Percentiles rank a stretch among this genome's conserved stretches.
These are phyloP conservation scores for Aureobasidium sp. DNA, from an alignment of 2,329 filamentous ascomycete species.

Conservation along the genomic window DNA sequence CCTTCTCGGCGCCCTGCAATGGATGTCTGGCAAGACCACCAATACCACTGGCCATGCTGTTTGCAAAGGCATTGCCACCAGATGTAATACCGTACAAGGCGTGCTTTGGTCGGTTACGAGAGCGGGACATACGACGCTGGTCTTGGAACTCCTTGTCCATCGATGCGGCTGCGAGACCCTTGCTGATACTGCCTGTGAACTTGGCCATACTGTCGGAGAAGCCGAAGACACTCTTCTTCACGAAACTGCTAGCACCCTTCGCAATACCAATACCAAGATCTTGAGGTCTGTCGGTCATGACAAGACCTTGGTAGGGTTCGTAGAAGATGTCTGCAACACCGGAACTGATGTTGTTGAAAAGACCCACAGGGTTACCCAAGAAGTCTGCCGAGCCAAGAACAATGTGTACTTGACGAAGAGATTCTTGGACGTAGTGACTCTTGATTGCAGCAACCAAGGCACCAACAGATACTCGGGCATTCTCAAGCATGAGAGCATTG, in stretches of 20 bases:
- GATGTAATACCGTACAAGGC: conserved; percentile 93
- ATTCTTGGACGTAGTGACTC: conserved; percentile 95
- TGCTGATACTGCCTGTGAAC: conserved; percentile 93
- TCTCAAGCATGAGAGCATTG: conserved; percentile 90
- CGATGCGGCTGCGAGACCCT: conserved; percentile 88
- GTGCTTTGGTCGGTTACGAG: conserved; percentile 91
- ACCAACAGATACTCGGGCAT: conserved; percentile 80
- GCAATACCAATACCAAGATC: conserved; percentile 92
- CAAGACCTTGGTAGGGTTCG: conserved; percentile 95
- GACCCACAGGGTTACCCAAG: conserved; percentile 89
- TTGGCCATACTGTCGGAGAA: conserved; percentile 97
- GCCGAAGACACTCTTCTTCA: conserved; percentile 98
- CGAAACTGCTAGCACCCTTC: conserved; percentile 91
- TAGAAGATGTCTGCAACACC: conserved; percentile 98
- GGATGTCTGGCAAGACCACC: conserved; percentile 90
- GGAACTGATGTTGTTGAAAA: conserved; percentile 98
- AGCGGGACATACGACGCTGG: conserved; percentile 83
- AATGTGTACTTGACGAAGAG: conserved; percentile 91
- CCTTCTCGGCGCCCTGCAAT: conserved; percentile 89
- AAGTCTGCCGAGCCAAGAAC: conserved; percentile 96
- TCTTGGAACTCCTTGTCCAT: conserved; percentile 99
- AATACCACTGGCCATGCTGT: conserved; percentile 84
- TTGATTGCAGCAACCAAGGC: conserved; percentile 79
- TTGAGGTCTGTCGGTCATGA: conserved; percentile 91
- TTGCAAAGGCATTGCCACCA: conserved; percentile 93